Evolutionary conservation across 1,284 basidiomycete species (phyloP).

Genomic region (Puccinia polysora): DNA sequence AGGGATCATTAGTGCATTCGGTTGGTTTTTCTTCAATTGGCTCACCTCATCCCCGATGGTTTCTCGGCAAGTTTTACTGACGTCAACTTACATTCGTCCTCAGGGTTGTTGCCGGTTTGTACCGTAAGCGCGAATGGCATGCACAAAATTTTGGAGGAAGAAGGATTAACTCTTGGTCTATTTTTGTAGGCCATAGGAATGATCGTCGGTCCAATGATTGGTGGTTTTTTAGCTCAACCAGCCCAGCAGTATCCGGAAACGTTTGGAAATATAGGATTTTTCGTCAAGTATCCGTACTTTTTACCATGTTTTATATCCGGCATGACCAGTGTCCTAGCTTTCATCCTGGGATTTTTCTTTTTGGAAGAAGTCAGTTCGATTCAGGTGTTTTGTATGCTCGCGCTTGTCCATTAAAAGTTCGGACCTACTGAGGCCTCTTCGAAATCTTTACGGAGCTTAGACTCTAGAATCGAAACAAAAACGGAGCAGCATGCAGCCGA

Average conservation of each 20-base stretch:
- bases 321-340: not conserved
- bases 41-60: not conserved
- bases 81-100: not conserved
- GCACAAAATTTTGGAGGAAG: too few species aligned
- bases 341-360: conserved; percentile 7
- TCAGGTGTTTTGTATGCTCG: too few species aligned
- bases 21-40: too few species aligned
- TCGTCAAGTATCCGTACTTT: conserved; percentile 19
- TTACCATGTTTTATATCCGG: conserved; percentile 20
- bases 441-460: too few species aligned
- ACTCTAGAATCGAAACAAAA: too few species aligned
- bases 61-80: not conserved
- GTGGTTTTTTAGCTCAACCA: conserved; percentile 22
- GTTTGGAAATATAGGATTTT: conserved; percentile 6
- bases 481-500: too few species aligned
- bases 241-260: conserved; percentile 13
- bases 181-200: conserved; percentile 1
- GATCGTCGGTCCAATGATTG: conserved; percentile 20
- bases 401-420: too few species aligned
- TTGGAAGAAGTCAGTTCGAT: conserved; percentile 16
- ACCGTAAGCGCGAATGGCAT: not conserved
- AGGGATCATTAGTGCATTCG: too few species aligned
- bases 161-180: not conserved
- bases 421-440: too few species aligned
- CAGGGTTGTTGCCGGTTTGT: not conserved